A percentile compares a stretch with the other conserved stretches of the same genome.
Conservation (phyloP, 2,329 filamentous ascomycete species). For the Talaromyces sp. region DNA sequence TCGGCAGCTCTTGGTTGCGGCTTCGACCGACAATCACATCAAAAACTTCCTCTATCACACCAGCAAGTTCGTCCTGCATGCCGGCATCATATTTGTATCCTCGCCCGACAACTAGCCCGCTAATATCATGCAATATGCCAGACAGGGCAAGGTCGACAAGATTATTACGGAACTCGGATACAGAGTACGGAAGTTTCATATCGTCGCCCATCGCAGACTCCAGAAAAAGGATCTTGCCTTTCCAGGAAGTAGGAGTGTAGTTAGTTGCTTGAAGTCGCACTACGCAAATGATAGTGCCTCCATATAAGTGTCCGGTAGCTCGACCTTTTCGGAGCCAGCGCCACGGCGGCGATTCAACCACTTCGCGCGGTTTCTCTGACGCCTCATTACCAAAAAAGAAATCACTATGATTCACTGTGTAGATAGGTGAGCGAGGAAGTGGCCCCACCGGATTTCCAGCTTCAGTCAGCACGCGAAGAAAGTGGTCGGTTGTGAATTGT, state of each 20-base stretch:
- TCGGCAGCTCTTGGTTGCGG: conserved; percentile 20
- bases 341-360: conserved; percentile 5
- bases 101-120: conserved; percentile 40
- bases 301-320: conserved; percentile 34
- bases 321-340: conserved; percentile 13
- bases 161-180: neutral
- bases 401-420: neutral
- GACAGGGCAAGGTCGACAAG: conserved; percentile 38
- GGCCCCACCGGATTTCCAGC: neutral
- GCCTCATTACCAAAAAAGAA: neutral
- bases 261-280: neutral
- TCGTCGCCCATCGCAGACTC: neutral
- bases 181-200: conserved; percentile 11
- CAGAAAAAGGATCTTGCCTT: neutral
- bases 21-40: conserved; percentile 20
- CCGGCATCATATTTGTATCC: conserved; percentile 38
- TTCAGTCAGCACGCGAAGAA: neutral
- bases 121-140: conserved; percentile 39
- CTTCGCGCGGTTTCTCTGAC: conserved; percentile 11
- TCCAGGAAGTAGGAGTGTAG: neutral
- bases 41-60: conserved; percentile 15
- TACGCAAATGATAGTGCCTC: conserved; percentile 27
- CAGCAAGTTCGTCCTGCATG: conserved; percentile 23
- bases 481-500: neutral
- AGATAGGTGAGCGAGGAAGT: neutral